Evolutionary conservation across 2,329 filamentous ascomycete genomes (phyloP).

Genomic region (Didymella arachidicola): DNA sequence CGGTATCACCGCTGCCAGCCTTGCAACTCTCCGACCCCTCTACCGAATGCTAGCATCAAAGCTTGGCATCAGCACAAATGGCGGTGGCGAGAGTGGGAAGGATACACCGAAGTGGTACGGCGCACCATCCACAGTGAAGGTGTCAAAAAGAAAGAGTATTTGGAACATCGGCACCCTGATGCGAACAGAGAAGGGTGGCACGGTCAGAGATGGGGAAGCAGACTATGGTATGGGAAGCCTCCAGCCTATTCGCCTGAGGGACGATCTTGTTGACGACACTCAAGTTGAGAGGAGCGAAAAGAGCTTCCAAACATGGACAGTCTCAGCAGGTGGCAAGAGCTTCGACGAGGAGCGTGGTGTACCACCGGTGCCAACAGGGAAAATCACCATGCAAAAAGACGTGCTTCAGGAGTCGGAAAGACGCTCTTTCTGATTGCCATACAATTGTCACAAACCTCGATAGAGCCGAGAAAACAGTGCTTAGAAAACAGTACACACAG

Average conservation of each 20-base stretch:
- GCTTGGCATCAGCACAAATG: conserved; percentile 33
- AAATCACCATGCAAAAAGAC: conserved; percentile 41
- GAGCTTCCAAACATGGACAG: conserved; percentile 40
- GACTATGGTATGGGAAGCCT: conserved; percentile 36
- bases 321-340: conserved; percentile 38
- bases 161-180: conserved; percentile 38
- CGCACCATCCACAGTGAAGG: conserved; percentile 20
- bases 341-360: conserved; percentile 35
- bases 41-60: conserved; percentile 37
- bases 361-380: conserved; percentile 18
- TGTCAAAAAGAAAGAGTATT: conserved; percentile 29
- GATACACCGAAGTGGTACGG: conserved; percentile 33
- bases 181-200: conserved; percentile 30
- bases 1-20: conserved; percentile 47
- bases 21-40: conserved; percentile 49
- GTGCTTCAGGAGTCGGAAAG: conserved; percentile 33
- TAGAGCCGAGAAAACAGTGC: not conserved
- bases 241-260: conserved; percentile 38
- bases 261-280: conserved; percentile 33
- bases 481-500: not conserved
- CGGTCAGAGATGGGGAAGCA: conserved; percentile 27
- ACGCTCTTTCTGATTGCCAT: conserved; percentile 10
- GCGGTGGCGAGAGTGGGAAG: conserved; percentile 23
- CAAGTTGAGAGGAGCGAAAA: conserved; percentile 33
- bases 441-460: not conserved